Evolutionary conservation across 2,329 filamentous ascomycete genomes (phyloP), one percentile per base, ranked within the genome.

Genomic region (Pseudocercospora pini-densiflorae): DNA sequence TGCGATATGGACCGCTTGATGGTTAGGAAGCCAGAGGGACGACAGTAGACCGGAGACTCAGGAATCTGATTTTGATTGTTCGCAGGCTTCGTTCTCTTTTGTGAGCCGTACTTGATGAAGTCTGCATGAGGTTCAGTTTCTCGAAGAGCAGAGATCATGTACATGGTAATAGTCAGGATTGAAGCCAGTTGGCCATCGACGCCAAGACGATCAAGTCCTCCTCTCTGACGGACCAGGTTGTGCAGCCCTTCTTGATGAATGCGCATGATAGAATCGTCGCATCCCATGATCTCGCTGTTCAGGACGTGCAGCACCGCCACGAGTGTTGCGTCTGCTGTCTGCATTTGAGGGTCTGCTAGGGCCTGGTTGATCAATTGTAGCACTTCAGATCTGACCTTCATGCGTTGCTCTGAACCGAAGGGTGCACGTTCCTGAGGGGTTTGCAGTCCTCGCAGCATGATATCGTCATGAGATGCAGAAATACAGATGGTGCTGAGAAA

Each of bases 401-500:
- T 61, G 6, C 72, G 63, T 36, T 71, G 69, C 23, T 67, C 63
- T 12, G 69, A 72, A 19, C 70, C 72, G 10, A 61, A 59, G 19
- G 60, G 66, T 8, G 55, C 61, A 14, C 69, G 59, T 47, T 71
- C 63, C 33, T 71, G 64, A 1, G 70, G 63, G 2, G 68, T 65
- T 21, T 68, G 64, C 2, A 68, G 61, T 10, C 64, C 68, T 57
- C 70, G 69, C 24, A 67, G 68, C 75, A 78, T 78, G 49, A 76
- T 72, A 51, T 77, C 76, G 7, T 76, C 72, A 40, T 78, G 74
- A 2, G 75, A 74, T 9, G 76, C 69, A 3, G 76, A 76, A 10
- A 77, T 73, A 59, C 72, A 75, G 1, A 78, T 63, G 2, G 74
- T 77, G 63, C 73, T 75, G 23, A 77, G 62, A 40, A 77, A 77